These are phyloP conservation scores for Fragilaria radians DNA, from an alignment of 108 stramenopile species.

Conservation along the genomic window DNA sequence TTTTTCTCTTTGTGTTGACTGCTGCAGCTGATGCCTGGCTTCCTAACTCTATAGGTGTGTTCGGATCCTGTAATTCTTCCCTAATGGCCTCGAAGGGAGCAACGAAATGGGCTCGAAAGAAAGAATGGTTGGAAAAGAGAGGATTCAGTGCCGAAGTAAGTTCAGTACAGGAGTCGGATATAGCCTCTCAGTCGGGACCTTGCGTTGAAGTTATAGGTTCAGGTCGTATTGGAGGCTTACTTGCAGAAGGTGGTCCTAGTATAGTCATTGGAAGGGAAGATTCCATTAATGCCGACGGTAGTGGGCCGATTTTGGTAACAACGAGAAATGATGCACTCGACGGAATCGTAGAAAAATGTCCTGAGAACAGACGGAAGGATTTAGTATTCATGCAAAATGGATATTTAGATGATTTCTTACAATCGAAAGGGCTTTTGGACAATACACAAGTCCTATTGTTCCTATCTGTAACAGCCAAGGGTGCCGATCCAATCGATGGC, in stretches of 20 bases:
- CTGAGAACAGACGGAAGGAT: constrained; percentile 65
- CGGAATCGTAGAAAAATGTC: constrained; percentile 73
- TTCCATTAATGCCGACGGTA: constrained; percentile 42
- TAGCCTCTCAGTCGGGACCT: background rate
- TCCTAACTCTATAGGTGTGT: background rate
- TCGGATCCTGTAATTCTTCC: background rate
- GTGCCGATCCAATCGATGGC: constrained; percentile 85
- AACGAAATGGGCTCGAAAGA: constrained; percentile 22
- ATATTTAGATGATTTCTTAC: constrained; percentile 71
- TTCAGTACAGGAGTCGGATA: background rate
- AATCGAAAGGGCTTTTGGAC: constrained; percentile 48
- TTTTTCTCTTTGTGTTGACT: background rate
- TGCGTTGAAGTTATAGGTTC: constrained; percentile 64
- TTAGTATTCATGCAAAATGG: constrained; percentile 95
- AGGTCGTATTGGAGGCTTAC: constrained; percentile 63
- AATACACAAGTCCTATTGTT: constrained; percentile 87
- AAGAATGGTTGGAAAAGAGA: constrained; percentile 19
- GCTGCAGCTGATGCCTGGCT: constrained; percentile 3
- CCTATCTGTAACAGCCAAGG: constrained; percentile 75
- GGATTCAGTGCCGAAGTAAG: constrained; percentile 8
- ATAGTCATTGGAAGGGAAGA: constrained; percentile 50
- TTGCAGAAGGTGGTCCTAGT: constrained; percentile 43
- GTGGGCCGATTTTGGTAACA: constrained; percentile 77
- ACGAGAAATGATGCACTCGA: constrained; percentile 90
- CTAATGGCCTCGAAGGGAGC: constrained; percentile 16